These are phyloP conservation scores for Fusarium metavorans DNA, from an alignment of 2,329 filamentous ascomycete species.

Conservation along the genomic window DNA sequence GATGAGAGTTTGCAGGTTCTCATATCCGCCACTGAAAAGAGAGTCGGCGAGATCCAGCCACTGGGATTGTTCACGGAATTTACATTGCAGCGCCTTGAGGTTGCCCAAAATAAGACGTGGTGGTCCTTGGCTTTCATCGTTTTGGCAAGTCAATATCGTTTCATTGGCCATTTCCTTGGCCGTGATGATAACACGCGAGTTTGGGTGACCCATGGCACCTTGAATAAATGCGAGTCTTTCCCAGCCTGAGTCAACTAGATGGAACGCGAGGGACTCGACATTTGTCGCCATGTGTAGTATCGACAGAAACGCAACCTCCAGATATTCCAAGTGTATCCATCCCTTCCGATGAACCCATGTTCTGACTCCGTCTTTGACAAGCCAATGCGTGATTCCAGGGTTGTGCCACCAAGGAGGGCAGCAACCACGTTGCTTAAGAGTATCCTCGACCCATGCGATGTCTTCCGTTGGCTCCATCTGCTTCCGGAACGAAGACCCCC, in stretches of 20 bases:
- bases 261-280: conserved; percentile 10
- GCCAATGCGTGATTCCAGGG: background rate
- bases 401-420: conserved; percentile 11
- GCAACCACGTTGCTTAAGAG: background rate
- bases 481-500: background rate
- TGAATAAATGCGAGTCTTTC: background rate
- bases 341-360: conserved; percentile 2
- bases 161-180: background rate
- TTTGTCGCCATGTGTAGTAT: conserved; percentile 10
- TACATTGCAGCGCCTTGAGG: background rate
- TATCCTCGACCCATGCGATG: background rate
- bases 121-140: background rate
- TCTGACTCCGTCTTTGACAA: background rate
- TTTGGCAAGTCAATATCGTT: background rate
- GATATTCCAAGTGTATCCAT: background rate
- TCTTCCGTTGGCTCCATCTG: background rate
- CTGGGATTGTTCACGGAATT: background rate
- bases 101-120: background rate
- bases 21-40: background rate
- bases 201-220: background rate
- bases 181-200: background rate
- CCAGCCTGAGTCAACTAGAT: background rate
- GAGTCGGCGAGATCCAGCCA: background rate
- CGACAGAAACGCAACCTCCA: conserved; percentile 2
- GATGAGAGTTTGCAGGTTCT: background rate